Base-by-base conservation (phyloP, 106 monocot genomes). In the Acorus calamus region DNA sequence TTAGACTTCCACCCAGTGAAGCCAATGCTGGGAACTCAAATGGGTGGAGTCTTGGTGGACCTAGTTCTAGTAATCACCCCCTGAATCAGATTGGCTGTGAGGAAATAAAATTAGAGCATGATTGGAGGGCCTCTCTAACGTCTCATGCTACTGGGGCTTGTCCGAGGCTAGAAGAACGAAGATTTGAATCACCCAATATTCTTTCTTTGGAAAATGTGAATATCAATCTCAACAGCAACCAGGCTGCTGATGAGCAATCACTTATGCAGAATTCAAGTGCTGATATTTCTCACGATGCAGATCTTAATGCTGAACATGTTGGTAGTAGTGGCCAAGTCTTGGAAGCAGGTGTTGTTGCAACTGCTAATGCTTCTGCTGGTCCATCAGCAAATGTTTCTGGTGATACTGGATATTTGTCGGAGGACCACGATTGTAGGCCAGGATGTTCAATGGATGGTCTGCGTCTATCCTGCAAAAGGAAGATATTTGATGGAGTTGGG, bases 401-500 rank as follows among this genome's bases (percentile, higher is more conserved):
- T 6, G 65, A 52, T 64, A 60, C 60, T 59, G 58, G 66, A 7
- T 60, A 68, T 48, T 6, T 69, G 49, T 68, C 57, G 51, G 79
- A 72, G 49, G 76, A 79, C 62, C 54, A 28, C 66, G 67, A 70
- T 75, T 56, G 56, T n/a, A 74, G 82, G 69, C 69, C 68, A 49
- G 77, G 75, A 67, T 64, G 77, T 79, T 67, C 84, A 58, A 42
- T 83, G 8, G 88, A 85, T 70, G 57, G 79, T 44, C 69, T 69
- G 14, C 67, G 76, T 7, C 9, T 75, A 60, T 75, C 78, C 42
- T 85, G 88, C 59, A 93, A 93, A 64, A 85, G 93, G 52, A 93
- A 93, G 67, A 89, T 67, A 63, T 77, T 86, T 14, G 93, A 93
- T 69, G 80, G 79, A 59, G 54, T 74, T 42, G 87, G 81, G 11